Evolutionary conservation across 106 monocot species (phyloP), one percentile per base, ranked within the genome.

Genomic region (Dioscorea zingiberensis): DNA sequence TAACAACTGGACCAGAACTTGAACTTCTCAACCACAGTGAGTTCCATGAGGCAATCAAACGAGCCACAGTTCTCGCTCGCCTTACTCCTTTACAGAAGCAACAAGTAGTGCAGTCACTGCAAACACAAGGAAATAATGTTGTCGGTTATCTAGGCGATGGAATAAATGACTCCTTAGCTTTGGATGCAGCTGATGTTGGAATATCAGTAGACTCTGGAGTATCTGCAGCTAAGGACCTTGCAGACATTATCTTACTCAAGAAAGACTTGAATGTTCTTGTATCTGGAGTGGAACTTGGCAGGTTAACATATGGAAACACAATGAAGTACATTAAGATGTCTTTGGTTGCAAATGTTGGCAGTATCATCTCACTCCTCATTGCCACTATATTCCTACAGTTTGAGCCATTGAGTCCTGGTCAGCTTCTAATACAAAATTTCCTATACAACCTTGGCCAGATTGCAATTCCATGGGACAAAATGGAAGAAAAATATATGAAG

Each of bases 91-190:
- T 49, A 22, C 77, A 82, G 27, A 82, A 82, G 49, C 65, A 54
- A 25, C 74, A 48, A 19, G 73, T 77, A 1, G 65, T 82, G 4
- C 69, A 74, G 28, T 77, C 82, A 47, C 55, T 82, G 21, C 82
- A 78, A 44, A 78, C 46, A 45, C 55, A 21, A 25, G 66, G 73
- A 47, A 62, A 76, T 19, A 73, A 82, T 71, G 70, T 77, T 48
- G 82, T 82, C 48, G 82, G 82, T 21, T 82, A 60, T 44, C 27
- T 77, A 28, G 82, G 82, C 45, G 82, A 82, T 64, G 82, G 82
- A 58, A 65, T 82, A 48, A 82, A 82, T 66, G 82, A 82, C 59
- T 77, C 77, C 3, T 70, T 73, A 17, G 82, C 82, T 60, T 21
- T 82, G 38, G 69, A 73, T 60, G 77, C 77, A 23, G 82, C 82